Percentiles rank a stretch among this genome's conserved stretches.
Conservation (phyloP, 768 basidiomycete species). For the Boletellus sp. region DNA sequence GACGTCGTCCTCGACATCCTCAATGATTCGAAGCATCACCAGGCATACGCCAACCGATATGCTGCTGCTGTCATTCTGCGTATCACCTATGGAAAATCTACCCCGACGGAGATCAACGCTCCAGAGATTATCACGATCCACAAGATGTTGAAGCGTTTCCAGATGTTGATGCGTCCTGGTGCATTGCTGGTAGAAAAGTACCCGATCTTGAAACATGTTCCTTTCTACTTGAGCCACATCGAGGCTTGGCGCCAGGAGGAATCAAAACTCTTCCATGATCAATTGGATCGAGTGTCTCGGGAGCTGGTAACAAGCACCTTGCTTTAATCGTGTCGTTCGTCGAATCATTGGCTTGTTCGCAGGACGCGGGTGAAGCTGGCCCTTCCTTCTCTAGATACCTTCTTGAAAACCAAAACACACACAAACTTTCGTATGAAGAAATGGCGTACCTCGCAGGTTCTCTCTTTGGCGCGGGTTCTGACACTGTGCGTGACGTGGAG, state of each 20-base stretch:
- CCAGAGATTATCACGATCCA: conserved; percentile 34
- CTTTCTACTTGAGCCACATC: conserved; percentile 59
- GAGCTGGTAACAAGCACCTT: conserved; percentile 37
- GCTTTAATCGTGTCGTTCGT: neutral
- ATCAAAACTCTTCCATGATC: conserved; percentile 49
- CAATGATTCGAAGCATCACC: conserved; percentile 39
- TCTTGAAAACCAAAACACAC: conserved; percentile 50
- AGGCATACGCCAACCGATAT: conserved; percentile 50
- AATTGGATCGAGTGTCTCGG: conserved; percentile 43
- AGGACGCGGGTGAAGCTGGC: conserved; percentile 24
- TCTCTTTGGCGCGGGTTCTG: conserved; percentile 65
- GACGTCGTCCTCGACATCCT: conserved; percentile 33
- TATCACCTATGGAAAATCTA: conserved; percentile 33
- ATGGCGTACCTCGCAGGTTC: conserved; percentile 60
- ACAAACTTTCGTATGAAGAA: conserved; percentile 54
- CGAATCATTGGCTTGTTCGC: neutral
- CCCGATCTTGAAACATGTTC: conserved; percentile 45
- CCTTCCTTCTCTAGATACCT: conserved; percentile 57
- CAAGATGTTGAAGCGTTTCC: conserved; percentile 34
- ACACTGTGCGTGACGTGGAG: conserved; percentile 40
- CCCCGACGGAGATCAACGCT: conserved; percentile 28
- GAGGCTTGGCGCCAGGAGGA: conserved; percentile 55
- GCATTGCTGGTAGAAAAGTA: conserved; percentile 33
- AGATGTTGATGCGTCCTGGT: conserved; percentile 36
- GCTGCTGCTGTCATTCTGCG: conserved; percentile 36